These are phyloP conservation scores for Lagenidium giganteum DNA, from an alignment of 352 stramenopile species.

Conservation along the genomic window DNA sequence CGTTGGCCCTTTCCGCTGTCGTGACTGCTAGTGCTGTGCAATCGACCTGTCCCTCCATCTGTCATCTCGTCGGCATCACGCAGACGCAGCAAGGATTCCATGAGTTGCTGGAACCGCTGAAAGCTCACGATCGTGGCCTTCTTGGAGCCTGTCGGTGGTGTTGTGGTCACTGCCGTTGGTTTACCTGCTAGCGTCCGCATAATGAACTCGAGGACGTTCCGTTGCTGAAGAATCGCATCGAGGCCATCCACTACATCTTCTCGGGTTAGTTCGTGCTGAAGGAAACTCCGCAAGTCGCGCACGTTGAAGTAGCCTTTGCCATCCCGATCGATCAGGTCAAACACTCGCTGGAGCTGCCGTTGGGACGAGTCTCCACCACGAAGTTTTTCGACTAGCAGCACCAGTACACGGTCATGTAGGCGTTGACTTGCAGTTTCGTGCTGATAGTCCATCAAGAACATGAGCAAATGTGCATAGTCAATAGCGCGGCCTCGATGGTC, in stretches of 20 bases:
- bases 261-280: constrained; percentile 1
- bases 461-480: constrained; percentile 39
- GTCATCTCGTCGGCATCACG: too few species aligned
- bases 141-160: too few species aligned
- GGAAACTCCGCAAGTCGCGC: constrained; percentile 18
- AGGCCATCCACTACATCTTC: constrained; percentile 2
- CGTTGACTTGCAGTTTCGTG: constrained; percentile 14
- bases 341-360: constrained; percentile 29
- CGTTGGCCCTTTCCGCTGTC: too few species aligned
- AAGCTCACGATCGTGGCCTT: constrained; percentile 17
- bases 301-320: constrained; percentile 42
- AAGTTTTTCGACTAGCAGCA: constrained; percentile 17
- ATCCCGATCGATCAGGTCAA: constrained; percentile 26
- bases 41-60: too few species aligned
- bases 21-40: too few species aligned
- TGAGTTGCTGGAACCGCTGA: constrained; percentile 17
- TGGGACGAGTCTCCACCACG: too few species aligned
- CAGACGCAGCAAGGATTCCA: too few species aligned
- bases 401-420: constrained; percentile 19
- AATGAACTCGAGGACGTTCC: constrained; percentile 8
- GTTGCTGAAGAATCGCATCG: too few species aligned
- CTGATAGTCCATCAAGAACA: constrained; percentile 42
- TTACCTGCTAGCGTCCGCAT: constrained; percentile 3
- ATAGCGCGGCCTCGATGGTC: constrained; percentile 22
- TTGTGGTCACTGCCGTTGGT: not conserved